These are phyloP conservation scores for Monoraphidium neglectum DNA, from an alignment of 139 green algal species.

Conservation along the genomic window DNA sequence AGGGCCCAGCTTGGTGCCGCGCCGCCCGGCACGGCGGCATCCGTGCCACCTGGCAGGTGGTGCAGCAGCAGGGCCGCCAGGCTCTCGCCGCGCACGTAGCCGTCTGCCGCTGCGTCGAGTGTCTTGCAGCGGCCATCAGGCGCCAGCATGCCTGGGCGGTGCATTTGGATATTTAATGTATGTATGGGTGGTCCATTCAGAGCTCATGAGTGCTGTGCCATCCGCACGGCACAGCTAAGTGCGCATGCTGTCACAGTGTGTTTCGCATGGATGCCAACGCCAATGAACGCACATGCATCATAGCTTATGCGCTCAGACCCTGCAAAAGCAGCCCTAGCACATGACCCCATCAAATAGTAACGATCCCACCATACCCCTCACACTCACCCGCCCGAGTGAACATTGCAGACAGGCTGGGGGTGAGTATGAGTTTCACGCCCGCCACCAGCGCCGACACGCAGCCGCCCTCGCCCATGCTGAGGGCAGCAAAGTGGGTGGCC, in stretches of 20 bases:
- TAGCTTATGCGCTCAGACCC: not conserved
- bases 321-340: not conserved
- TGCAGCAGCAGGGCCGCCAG: constrained; percentile 40
- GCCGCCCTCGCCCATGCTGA: constrained; percentile 23
- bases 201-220: no score
- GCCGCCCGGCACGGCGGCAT: not conserved
- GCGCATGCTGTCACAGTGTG: no score
- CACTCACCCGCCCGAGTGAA: constrained; percentile 44
- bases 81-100: constrained; percentile 80
- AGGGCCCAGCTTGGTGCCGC: not conserved
- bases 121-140: constrained; percentile 84
- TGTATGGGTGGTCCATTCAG: no score
- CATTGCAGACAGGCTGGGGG: constrained; percentile 60
- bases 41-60: not conserved
- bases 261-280: no score
- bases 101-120: constrained; percentile 75
- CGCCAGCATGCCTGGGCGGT: constrained; percentile 82
- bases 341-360: not conserved
- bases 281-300: not conserved
- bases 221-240: no score
- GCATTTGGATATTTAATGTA: no score
- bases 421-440: constrained; percentile 60
- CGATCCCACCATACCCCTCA: not conserved
- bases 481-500: constrained; percentile 48
- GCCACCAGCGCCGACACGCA: constrained; percentile 36